These are phyloP conservation scores for Yamadazyma songkhlaensis DNA, from an alignment of 1,139 yeast species.

Conservation along the genomic window DNA sequence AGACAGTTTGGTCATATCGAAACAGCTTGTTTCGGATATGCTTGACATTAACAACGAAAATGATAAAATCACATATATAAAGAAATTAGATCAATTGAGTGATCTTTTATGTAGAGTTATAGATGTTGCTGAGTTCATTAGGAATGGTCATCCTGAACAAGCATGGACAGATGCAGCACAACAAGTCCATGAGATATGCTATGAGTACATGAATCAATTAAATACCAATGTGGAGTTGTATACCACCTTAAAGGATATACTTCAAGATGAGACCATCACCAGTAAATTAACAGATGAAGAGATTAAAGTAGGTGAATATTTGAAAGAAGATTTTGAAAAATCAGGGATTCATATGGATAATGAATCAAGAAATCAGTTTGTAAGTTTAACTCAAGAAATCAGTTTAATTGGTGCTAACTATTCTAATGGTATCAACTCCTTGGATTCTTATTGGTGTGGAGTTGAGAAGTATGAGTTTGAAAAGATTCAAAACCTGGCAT, in stretches of 20 bases:
- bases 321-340: constrained; percentile 82
- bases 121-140: constrained; percentile 88
- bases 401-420: constrained; percentile 83
- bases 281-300: constrained; percentile 63
- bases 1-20: constrained; percentile 62
- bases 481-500: constrained; percentile 19
- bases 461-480: constrained; percentile 31
- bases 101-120: constrained; percentile 90
- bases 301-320: constrained; percentile 72
- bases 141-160: constrained; percentile 81
- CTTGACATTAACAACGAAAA: constrained; percentile 40
- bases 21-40: constrained; percentile 56
- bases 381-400: constrained; percentile 75
- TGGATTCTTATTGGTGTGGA: constrained; percentile 39
- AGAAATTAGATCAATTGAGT: constrained; percentile 77
- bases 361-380: constrained; percentile 64
- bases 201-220: constrained; percentile 88
- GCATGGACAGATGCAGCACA: constrained; percentile 81
- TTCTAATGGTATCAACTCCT: constrained; percentile 51
- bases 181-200: constrained; percentile 82
- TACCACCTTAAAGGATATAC: constrained; percentile 52
- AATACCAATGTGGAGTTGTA: constrained; percentile 83
- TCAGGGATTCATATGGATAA: constrained; percentile 87
- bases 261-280: constrained; percentile 41
- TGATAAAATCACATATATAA: constrained; percentile 54